phyloP scores from a whole-genome alignment of 441 rosid genomes.

The Euphorbia schlechtendalii region DNA sequence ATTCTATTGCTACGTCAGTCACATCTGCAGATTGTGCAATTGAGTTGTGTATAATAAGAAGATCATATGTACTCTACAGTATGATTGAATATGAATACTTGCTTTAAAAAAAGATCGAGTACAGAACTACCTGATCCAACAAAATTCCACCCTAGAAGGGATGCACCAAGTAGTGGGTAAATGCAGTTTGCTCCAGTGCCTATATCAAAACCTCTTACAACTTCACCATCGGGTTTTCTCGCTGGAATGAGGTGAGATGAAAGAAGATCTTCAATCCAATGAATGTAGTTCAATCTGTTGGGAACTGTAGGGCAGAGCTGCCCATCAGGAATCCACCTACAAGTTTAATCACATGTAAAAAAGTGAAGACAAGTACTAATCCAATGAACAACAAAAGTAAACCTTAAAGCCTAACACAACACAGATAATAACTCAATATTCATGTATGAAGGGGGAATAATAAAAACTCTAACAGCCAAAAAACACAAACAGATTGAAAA shows the following conservation, averaged over 20 bases:
- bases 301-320: slow-evolving; percentile 97
- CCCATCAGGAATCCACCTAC: slow-evolving; percentile 95
- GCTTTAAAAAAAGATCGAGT: neutral
- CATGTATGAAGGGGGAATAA: no score
- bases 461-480: neutral
- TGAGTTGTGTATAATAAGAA: slow-evolving; percentile 21
- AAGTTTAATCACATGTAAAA: neutral
- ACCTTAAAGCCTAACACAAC: slow-evolving; percentile 8
- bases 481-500: neutral
- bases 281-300: slow-evolving; percentile 81
- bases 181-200: slow-evolving; percentile 97
- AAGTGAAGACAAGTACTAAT: neutral
- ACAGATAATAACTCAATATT: neutral
- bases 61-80: slow-evolving; percentile 6
- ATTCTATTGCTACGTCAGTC: slow-evolving; percentile 72
- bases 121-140: slow-evolving; percentile 63
- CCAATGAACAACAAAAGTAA: neutral
- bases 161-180: slow-evolving; percentile 91
- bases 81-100: neutral
- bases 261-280: slow-evolving; percentile 90
- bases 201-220: slow-evolving; percentile 78
- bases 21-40: slow-evolving; percentile 69
- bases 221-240: slow-evolving; percentile 16
- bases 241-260: slow-evolving; percentile 51
- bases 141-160: slow-evolving; percentile 75